Percentiles rank a stretch among this genome's conserved stretches.
Conservation (phyloP, 2,329 filamentous ascomycete genomes). For the Fusarium sp. region DNA sequence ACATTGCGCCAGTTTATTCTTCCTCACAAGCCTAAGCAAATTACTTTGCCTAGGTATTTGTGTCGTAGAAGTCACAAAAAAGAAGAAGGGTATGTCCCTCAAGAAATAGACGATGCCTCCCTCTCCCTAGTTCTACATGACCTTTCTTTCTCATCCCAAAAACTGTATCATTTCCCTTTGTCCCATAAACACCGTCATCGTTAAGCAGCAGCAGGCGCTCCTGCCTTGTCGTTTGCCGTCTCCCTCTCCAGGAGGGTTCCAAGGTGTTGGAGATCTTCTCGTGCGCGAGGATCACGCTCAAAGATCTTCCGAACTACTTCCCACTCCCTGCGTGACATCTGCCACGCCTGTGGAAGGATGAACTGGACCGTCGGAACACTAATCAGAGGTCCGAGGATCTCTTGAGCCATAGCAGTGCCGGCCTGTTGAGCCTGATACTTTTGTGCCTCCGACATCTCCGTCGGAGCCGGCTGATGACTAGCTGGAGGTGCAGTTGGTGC, state of each 20-base stretch:
- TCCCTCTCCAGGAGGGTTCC: constrained; percentile 63
- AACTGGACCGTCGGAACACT: constrained; percentile 72
- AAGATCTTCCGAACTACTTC: constrained; percentile 74
- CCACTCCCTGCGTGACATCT: constrained; percentile 76
- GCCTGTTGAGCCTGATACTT: constrained; percentile 55
- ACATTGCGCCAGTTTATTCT: constrained; percentile 2
- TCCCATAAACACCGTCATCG: constrained; percentile 14
- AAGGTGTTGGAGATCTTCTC: constrained; percentile 66
- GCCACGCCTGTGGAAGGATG: constrained; percentile 71
- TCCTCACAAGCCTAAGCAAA: constrained; percentile 1
- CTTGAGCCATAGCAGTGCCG: constrained; percentile 65
- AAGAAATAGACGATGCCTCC: constrained; percentile 4
- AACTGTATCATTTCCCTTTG: constrained; percentile 1
- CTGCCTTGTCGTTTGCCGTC: constrained; percentile 42
- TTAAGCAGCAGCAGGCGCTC: constrained; percentile 13
- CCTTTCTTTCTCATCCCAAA: constrained; percentile 6
- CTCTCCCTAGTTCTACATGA: constrained; percentile 17
- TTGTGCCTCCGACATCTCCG: constrained; percentile 47
- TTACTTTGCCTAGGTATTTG: constrained; percentile 1
- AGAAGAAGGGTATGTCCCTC: neutral
- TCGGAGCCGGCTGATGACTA: constrained; percentile 23
- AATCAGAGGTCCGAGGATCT: constrained; percentile 70
- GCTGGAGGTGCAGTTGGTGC: constrained; percentile 28
- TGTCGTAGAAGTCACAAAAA: neutral
- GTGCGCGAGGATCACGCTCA: constrained; percentile 68